Percentiles rank a stretch among this genome's conserved stretches.
Conservation (phyloP, 2,329 filamentous ascomycete genomes). For the Pseudonectria foliicola region DNA sequence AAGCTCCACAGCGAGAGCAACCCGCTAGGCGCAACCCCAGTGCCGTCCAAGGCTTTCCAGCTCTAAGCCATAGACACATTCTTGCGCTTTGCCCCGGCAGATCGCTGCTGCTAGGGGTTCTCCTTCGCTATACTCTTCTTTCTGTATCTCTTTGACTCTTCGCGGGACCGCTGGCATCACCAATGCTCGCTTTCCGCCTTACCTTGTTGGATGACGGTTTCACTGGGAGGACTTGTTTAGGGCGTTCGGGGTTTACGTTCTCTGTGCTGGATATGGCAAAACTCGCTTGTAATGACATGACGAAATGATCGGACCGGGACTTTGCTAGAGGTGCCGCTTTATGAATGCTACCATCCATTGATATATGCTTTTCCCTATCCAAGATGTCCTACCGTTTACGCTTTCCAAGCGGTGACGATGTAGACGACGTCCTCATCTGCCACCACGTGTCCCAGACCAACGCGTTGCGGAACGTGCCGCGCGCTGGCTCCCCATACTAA, state of each 20-base stretch:
- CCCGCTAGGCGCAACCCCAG: conserved; percentile 31
- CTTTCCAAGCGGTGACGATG: conserved; percentile 58
- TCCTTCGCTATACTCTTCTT: conserved; percentile 9
- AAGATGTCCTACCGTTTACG: conserved; percentile 29
- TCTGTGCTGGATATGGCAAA: conserved; percentile 15
- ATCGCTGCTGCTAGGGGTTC: too few relatives aligned
- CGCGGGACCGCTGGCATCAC: conserved; percentile 1
- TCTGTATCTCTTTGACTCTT: conserved; percentile 8
- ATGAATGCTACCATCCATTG: conserved; percentile 14
- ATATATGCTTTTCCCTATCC: conserved; percentile 5
- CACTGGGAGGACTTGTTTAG: conserved; percentile 9
- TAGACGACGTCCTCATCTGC: conserved; percentile 62
- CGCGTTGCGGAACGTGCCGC: conserved; percentile 86
- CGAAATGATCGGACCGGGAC: conserved; percentile 18
- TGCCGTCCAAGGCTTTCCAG: conserved; percentile 22
- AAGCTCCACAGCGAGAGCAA: conserved; percentile 44
- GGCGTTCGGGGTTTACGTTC: conserved; percentile 14
- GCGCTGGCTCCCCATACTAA: conserved; percentile 97
- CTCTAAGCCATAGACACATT: conserved; percentile 4
- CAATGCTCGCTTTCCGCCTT: conserved; percentile 8
- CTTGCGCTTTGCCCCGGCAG: too few relatives aligned
- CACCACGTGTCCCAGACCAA: conserved; percentile 78
- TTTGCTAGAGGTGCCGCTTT: conserved; percentile 13
- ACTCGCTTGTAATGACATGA: conserved; percentile 24
- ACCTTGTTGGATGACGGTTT: conserved; percentile 13